These are phyloP conservation scores for Diaporthe aspalathi DNA, from an alignment of 2,329 filamentous ascomycete genomes.

Conservation along the genomic window DNA sequence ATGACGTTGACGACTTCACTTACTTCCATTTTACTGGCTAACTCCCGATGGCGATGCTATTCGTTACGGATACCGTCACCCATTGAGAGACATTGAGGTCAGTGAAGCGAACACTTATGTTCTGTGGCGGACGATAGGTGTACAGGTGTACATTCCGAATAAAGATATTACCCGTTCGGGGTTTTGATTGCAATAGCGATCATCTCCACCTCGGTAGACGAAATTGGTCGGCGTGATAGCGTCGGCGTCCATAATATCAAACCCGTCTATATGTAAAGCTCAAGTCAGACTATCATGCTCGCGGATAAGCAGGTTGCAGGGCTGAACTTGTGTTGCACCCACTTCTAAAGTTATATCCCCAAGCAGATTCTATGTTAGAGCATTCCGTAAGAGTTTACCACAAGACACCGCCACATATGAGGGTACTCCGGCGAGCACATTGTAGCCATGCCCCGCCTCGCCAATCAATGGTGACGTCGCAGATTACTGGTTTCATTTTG, in stretches of 20 bases:
- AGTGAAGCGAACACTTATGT: no score
- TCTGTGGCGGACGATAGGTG: no score
- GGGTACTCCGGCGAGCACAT: no score
- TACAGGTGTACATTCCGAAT: conserved; percentile 56
- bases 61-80: conserved; percentile 61
- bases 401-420: not conserved
- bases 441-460: no score
- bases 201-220: conserved; percentile 66
- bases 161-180: conserved; percentile 62
- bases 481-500: conserved; percentile 60
- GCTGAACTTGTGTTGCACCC: conserved; percentile 60
- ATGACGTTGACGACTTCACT: conserved; percentile 61
- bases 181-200: conserved; percentile 69
- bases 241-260: conserved; percentile 66
- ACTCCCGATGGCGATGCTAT: conserved; percentile 68
- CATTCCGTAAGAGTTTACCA: not conserved
- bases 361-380: conserved; percentile 38
- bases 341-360: conserved; percentile 64
- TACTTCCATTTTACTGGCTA: conserved; percentile 67
- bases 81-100: conserved; percentile 3
- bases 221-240: conserved; percentile 63
- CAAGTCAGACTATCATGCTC: not conserved
- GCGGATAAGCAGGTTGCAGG: not conserved
- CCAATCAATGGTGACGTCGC: conserved; percentile 65
- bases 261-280: conserved; percentile 58